Conservation (phyloP, 257 asterid genomes). For the Voacanga thouarsii region DNA sequence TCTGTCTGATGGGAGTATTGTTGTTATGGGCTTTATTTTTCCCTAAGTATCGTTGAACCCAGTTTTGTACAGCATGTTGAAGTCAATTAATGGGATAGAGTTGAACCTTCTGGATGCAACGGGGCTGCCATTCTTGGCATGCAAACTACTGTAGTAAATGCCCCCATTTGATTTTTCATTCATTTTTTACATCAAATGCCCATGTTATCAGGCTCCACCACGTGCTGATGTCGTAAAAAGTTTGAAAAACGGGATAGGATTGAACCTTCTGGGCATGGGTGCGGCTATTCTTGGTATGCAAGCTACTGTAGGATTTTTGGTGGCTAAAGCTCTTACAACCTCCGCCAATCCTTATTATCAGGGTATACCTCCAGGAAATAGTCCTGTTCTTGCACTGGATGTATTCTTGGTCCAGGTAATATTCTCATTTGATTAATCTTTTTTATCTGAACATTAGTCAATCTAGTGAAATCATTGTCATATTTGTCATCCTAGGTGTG, state of each 20-base stretch:
- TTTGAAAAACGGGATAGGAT: conserved; percentile 68
- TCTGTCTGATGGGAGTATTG: not conserved
- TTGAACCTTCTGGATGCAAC: conserved; percentile 59
- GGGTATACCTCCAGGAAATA: conserved; percentile 62
- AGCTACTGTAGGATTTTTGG: conserved; percentile 92
- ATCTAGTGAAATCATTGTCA: not conserved
- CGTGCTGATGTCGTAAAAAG: conserved; percentile 92
- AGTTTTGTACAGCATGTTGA: not conserved
- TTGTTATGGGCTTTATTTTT: not conserved
- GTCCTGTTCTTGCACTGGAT: conserved; percentile 91
- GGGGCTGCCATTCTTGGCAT: conserved; percentile 71
- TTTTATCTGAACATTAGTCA: not conserved
- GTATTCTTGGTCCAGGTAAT: conserved; percentile 98
- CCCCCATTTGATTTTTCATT: not conserved
- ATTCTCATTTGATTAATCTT: not conserved
- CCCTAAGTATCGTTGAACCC: not conserved
- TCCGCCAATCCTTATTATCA: conserved; percentile 85
- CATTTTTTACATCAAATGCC: not conserved
- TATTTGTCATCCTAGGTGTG: not conserved
- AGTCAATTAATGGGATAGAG: conserved; percentile 46
- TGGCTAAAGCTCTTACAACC: conserved; percentile 96
- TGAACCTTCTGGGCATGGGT: conserved; percentile 90
- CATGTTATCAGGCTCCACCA: conserved; percentile 82
- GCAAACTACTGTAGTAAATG: conserved; percentile 73
- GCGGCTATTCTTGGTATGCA: conserved; percentile 95